phyloP scores from a whole-genome alignment of 2,329 filamentous ascomycete species.

The Stagonosporopsis vannaccii region DNA sequence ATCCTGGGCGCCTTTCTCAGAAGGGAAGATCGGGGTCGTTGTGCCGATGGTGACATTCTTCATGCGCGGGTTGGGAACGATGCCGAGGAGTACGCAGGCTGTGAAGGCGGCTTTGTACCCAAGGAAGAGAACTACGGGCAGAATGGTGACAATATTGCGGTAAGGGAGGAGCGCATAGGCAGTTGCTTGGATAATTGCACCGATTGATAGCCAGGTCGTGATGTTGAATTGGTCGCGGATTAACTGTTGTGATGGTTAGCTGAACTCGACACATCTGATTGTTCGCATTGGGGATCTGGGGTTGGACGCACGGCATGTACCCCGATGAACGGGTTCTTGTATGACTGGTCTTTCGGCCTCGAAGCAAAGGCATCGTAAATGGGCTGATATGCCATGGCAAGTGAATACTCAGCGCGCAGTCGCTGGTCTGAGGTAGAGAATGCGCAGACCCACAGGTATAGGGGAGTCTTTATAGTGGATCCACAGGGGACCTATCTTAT shows the following conservation, averaged over 20 bases:
- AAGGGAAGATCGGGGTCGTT: constrained; percentile 6
- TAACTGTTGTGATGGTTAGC: not conserved
- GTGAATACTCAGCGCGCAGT: not conserved
- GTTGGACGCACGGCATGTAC: not conserved
- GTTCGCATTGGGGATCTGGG: not conserved
- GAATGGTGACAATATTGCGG: constrained; percentile 19
- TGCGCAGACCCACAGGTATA: constrained; percentile 1
- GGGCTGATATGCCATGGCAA: not conserved
- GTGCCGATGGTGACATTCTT: constrained; percentile 8
- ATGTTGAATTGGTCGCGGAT: constrained; percentile 17
- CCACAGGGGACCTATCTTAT: not conserved
- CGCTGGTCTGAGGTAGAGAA: not conserved
- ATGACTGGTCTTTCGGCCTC: not conserved
- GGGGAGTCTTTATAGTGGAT: constrained; percentile 2
- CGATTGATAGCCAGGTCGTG: constrained; percentile 18
- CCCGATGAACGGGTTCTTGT: not conserved
- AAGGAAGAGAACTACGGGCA: constrained; percentile 16
- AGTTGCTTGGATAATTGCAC: constrained; percentile 11
- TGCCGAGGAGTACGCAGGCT: not conserved
- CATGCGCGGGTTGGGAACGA: constrained; percentile 1
- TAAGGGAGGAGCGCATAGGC: constrained; percentile 13
- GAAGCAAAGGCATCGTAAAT: constrained; percentile 2
- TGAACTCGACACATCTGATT: not conserved
- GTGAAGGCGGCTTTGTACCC: constrained; percentile 13
- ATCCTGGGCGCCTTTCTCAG: constrained; percentile 7